Evolutionary conservation across 257 asterid genomes (phyloP).

Genomic region (Hygrophila difformis): DNA sequence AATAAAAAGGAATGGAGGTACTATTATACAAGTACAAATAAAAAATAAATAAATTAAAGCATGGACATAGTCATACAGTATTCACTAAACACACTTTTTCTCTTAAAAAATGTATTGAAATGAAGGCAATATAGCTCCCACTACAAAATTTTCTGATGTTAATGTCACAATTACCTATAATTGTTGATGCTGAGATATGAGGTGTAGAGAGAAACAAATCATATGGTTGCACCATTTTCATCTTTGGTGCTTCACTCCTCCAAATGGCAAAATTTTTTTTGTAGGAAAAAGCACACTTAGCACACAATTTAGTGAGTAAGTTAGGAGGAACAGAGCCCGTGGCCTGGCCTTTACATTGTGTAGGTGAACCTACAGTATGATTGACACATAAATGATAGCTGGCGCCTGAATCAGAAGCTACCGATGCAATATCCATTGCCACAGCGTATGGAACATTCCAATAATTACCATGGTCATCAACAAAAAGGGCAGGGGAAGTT

Average conservation of each 20-base stretch:
- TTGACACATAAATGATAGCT: slow-evolving; percentile 62
- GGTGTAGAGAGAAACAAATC: slow-evolving; percentile 67
- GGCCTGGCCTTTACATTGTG: slow-evolving; percentile 28
- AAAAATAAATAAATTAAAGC: no score
- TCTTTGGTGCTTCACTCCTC: slow-evolving; percentile 68
- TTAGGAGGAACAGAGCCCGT: slow-evolving; percentile 25
- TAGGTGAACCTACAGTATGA: slow-evolving; percentile 47
- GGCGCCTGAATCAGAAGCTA: slow-evolving; percentile 40
- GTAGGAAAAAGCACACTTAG: slow-evolving; percentile 55
- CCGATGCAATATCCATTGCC: slow-evolving; percentile 60
- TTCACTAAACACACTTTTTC: no score
- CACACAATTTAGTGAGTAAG: slow-evolving; percentile 54
- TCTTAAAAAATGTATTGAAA: no score
- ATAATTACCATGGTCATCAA: slow-evolving; percentile 56
- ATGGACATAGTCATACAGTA: no score
- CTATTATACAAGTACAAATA: no score
- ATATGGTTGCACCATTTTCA: slow-evolving; percentile 71
- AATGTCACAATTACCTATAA: slow-evolving; percentile 40
- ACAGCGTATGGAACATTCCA: slow-evolving; percentile 72
- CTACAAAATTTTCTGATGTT: not conserved
- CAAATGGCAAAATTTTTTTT: slow-evolving; percentile 56
- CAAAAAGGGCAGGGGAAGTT: slow-evolving; percentile 56
- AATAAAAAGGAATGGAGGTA: no score
- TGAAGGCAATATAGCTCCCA: not conserved
- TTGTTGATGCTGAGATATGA: slow-evolving; percentile 60